Conservation (phyloP, 257 asterid species). For the Nicotiana knightiana region DNA sequence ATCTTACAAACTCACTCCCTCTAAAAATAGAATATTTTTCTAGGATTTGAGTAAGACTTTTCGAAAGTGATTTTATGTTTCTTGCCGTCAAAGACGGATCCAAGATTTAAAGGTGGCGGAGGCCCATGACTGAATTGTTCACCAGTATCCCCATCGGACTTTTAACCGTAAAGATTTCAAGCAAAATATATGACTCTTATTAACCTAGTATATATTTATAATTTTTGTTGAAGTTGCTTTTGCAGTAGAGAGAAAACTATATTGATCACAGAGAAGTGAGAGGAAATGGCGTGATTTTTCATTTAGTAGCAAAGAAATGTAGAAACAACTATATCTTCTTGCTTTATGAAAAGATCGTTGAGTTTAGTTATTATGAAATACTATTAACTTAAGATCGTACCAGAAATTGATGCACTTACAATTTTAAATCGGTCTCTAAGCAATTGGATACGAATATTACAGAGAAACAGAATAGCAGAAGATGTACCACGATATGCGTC, state of each 20-base stretch:
- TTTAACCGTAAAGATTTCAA: too few species aligned
- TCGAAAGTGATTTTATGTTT: background rate
- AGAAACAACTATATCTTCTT: background rate
- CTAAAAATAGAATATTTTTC: background rate
- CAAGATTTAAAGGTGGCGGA: too few species aligned
- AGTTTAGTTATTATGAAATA: too few species aligned
- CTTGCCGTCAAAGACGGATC: background rate
- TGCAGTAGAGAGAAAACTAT: too few species aligned
- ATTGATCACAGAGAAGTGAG: background rate
- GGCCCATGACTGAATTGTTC: too few species aligned
- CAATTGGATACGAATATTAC: background rate
- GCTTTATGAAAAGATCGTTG: background rate
- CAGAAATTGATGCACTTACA: too few species aligned
- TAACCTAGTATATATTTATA: too few species aligned
- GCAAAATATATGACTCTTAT: too few species aligned
- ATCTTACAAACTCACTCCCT: slow-evolving; percentile 55
- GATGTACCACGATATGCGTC: background rate
- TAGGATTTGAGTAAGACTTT: background rate
- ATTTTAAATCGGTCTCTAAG: too few species aligned
- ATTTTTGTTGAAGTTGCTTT: too few species aligned
- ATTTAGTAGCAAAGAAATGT: background rate
- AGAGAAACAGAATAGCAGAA: background rate
- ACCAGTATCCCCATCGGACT: too few species aligned
- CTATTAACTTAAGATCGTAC: too few species aligned
- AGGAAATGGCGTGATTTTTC: background rate